Evolutionary conservation across 2,329 filamentous ascomycete species (phyloP), one percentile per base, ranked within the genome.

Genomic region (Rhynchosporium agropyri): DNA sequence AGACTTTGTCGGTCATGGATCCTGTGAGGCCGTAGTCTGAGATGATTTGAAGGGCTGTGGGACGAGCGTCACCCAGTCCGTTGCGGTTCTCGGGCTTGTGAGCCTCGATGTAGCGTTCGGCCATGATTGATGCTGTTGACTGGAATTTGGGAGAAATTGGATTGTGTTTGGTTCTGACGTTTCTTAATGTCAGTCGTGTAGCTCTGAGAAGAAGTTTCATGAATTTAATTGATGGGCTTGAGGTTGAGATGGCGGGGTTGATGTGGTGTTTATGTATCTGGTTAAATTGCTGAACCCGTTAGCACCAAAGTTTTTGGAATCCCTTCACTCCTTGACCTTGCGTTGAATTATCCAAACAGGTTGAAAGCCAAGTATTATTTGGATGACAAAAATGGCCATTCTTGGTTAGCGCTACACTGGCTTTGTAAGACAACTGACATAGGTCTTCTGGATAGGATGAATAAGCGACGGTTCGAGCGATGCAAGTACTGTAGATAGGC

Each of bases 1-100:
- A 69, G 42, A 74, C 71, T 68, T 76, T 77, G 63, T 74, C 76
- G 77, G 79, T 67, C 81, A 76, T 60, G 58, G 68, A 71, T 26
- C 62, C 65, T 20, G 61, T 54, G 15, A 72, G 64, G 4, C 50
- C 63, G 48, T 68, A 7, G 68, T 71, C 38, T 33, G 63, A 53
- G 58, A 77, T 63, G 57, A 77, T 74, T 59, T 77, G 73, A 1
- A 74, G 46, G 2, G 74, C 74, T 0, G 74, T 76, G 2, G 74
- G 74, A 6, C 75, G 71, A 13, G 71, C 66, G 57, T 76, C 75
- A 1, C 73, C 73, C 2, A 72, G 68, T 1, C 74, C 74, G 13
- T 33, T n/a, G 3, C 51, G 9, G 31, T 67, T 68, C 12, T 55
- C 54, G 26, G 36, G 5, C 29, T 65, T 65, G 58, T 65, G 60